A percentile compares a stretch with the other conserved stretches of the same genome.
Evolutionary conservation across 495 filamentous ascomycete species (phyloP).

Genomic region (Tuber umbilicatum): DNA sequence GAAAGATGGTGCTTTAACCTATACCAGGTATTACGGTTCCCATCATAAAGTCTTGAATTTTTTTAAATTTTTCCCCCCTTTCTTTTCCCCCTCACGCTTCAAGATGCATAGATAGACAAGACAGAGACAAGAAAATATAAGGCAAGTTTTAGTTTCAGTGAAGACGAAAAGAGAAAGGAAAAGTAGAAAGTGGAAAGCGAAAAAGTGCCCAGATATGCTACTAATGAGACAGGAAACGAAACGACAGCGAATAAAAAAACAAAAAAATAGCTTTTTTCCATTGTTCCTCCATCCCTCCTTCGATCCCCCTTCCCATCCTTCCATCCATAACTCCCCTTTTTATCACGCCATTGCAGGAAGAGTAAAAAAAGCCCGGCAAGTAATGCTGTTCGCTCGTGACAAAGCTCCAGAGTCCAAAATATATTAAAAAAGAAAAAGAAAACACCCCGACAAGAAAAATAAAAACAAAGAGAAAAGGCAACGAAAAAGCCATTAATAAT

Average conservation of each 20-base stretch:
- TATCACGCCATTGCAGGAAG: slow-evolving; percentile 1
- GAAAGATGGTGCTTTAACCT: not conserved
- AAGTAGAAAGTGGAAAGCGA: slow-evolving; percentile 12
- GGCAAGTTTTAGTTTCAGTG: slow-evolving; percentile 3
- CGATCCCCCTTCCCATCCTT: not conserved
- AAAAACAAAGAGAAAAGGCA: not conserved
- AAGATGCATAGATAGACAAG: slow-evolving; percentile 9
- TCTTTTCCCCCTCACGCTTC: not conserved
- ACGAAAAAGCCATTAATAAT: not conserved
- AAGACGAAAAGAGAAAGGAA: not conserved
- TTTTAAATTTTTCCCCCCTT: not conserved
- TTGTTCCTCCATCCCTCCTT: not conserved
- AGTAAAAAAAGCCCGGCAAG: not conserved
- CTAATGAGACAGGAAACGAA: slow-evolving; percentile 16
- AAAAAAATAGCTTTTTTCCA: not conserved
- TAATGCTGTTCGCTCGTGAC: not conserved
- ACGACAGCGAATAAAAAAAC: slow-evolving; percentile 10
- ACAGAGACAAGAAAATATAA: slow-evolving; percentile 19
- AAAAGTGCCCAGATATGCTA: slow-evolving; percentile 22
- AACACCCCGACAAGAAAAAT: slow-evolving; percentile 16
- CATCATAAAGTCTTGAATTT: not conserved
- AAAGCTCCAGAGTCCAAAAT: slow-evolving; percentile 16
- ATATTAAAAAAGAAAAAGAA: slow-evolving; percentile 11
- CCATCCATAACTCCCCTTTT: slow-evolving; percentile 6
- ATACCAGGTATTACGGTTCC: not conserved